phyloP scores from a whole-genome alignment of 768 basidiomycete species.

The Lentinula aciculospora region DNA sequence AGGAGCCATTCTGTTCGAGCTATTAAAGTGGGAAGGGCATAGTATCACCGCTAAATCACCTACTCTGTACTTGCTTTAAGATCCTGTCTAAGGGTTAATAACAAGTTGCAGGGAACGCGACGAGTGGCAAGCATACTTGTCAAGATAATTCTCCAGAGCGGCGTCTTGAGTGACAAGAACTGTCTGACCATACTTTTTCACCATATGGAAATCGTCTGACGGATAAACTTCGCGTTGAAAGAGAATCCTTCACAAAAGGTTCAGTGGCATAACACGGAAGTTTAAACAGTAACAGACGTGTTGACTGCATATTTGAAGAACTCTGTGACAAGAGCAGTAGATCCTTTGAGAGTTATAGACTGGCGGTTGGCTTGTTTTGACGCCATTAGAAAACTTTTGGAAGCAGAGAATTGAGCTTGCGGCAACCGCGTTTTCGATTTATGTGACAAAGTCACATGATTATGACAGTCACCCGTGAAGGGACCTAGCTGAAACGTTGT shows the following conservation, averaged over 20 bases:
- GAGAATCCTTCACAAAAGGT: slow-evolving; percentile 59
- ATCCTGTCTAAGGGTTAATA: slow-evolving; percentile 48
- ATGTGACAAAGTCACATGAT: slow-evolving; percentile 7
- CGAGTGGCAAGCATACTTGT: slow-evolving; percentile 41
- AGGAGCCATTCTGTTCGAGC: slow-evolving; percentile 79
- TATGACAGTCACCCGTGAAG: no score
- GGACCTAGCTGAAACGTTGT: no score
- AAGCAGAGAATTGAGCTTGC: no score
- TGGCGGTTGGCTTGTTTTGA: slow-evolving; percentile 53
- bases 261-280: background rate
- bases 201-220: slow-evolving; percentile 98
- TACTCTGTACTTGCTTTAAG: slow-evolving; percentile 87
- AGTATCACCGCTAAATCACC: slow-evolving; percentile 19
- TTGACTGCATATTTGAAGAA: slow-evolving; percentile 99
- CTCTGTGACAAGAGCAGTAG: slow-evolving; percentile 89
- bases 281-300: slow-evolving; percentile 51
- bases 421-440: background rate
- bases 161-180: slow-evolving; percentile 93
- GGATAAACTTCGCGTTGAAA: slow-evolving; percentile 98
- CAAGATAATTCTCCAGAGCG: slow-evolving; percentile 89
- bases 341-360: slow-evolving; percentile 93
- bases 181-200: slow-evolving; percentile 97
- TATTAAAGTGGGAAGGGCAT: background rate
- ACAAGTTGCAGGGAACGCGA: background rate
- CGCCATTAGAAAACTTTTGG: background rate